Conservation (phyloP, 352 stramenopile genomes). For the Phytophthora cactorum region DNA sequence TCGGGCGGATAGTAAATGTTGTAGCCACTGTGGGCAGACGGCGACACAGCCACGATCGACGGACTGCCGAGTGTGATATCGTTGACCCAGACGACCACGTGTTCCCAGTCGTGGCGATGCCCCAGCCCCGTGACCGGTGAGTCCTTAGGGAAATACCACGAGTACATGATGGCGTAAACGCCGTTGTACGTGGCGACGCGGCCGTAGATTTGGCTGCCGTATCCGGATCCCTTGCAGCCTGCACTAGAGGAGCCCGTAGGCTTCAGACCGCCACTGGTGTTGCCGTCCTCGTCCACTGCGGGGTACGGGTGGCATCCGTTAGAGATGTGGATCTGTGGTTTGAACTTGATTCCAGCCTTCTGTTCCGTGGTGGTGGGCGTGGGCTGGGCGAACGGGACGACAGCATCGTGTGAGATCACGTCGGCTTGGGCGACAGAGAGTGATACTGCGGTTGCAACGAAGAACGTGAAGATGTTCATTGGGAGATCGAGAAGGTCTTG, state of each 20-base stretch:
- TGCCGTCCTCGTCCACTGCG: constrained; percentile 2
- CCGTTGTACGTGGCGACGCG: not conserved
- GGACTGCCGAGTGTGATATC: constrained; percentile 24
- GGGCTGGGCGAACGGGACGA: constrained; percentile 11
- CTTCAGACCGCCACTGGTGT: constrained; percentile 20
- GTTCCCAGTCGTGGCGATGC: constrained; percentile 52
- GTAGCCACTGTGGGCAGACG: constrained; percentile 18
- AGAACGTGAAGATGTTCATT: constrained; percentile 26
- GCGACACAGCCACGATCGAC: constrained; percentile 27
- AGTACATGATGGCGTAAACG: not conserved
- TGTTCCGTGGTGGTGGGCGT: constrained; percentile 12
- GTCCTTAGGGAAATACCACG: constrained; percentile 45
- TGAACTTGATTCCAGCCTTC: constrained; percentile 1
- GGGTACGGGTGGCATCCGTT: constrained; percentile 12
- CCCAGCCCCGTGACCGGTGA: constrained; percentile 26
- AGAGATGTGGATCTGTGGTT: constrained; percentile 10
- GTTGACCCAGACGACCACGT: constrained; percentile 49
- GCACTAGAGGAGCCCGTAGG: constrained; percentile 27
- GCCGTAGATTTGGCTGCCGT: constrained; percentile 6
- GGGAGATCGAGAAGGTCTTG: not conserved
- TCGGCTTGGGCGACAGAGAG: not conserved
- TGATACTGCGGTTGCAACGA: constrained; percentile 16
- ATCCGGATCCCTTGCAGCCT: constrained; percentile 20
- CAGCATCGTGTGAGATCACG: constrained; percentile 8
- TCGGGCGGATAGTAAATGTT: constrained; percentile 13